Base-by-base conservation (phyloP, 2,329 filamentous ascomycete genomes). In the Pseudocercospora eumusae region DNA sequence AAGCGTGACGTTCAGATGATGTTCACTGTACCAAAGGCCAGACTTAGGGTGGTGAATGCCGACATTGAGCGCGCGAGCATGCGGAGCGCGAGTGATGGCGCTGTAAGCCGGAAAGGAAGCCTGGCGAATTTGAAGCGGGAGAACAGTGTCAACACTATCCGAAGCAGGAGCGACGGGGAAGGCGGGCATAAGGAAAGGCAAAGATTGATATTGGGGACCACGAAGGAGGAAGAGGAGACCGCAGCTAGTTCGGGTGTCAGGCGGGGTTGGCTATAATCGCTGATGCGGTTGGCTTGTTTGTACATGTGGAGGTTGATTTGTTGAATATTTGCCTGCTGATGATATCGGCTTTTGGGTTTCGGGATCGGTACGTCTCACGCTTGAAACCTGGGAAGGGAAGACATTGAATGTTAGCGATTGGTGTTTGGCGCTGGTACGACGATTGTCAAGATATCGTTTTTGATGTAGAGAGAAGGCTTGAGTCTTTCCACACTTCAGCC, bases 11-110 rank as follows among this genome's bases (percentile, higher is more conserved):
- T 83, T n/a, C 81, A 81, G 59, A 78, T 83, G 73, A 95, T 96
- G 85, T 98, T 96, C 76, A 97, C 93, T 0, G 92, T 97, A 63
- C 93, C 95, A 2, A 92, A 89, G 75, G 89, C 93, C 75, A 86
- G 87, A 69, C 77, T 98, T 65, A 81, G 93, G 25, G 92, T 98
- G n/a, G 93, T 97, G 20, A 98, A 98, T 74, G 88, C 85, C 56
- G 89, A 89, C 70, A 77, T 81, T 55, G 76, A 79, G 64, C 66
- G 73, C 59, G 72, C 72, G 31, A 77, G 74, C 66, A 49, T 76
- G 68, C 62, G 74, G 53, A 74, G 72, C 62, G 72, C 70, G 3
- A 74, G 71, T 31, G 74, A 73, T 57, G 68, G 71, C 3, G 70
- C 64, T 18, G 44, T 70, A 20, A 68, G 65, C 52, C 53, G 68